phyloP scores from a whole-genome alignment of 129 eudicot genomes.

The Artemisia argyi region DNA sequence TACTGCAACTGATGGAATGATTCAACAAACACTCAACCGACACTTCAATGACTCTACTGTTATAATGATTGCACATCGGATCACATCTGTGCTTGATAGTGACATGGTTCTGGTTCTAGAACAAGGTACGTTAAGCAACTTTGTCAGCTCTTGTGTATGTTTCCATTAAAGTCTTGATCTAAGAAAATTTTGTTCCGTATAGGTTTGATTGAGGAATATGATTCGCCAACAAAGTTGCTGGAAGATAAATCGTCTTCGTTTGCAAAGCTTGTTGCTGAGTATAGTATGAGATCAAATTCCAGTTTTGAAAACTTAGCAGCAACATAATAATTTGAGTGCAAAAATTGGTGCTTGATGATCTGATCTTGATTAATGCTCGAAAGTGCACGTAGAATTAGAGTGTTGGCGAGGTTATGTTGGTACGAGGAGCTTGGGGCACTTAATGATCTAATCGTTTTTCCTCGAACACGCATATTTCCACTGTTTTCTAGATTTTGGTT shows the following conservation, averaged over 20 bases:
- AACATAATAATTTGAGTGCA: conserved; percentile 26
- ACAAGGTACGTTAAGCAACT: conserved; percentile 45
- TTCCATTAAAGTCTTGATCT: not conserved
- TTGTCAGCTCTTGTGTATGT: not conserved
- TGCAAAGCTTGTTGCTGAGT: conserved; percentile 88
- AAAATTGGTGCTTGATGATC: conserved; percentile 31
- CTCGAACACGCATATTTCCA: too few relatives aligned
- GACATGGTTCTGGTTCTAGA: conserved; percentile 73
- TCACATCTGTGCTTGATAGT: conserved; percentile 81
- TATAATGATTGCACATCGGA: conserved; percentile 63
- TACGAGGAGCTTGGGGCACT: too few relatives aligned
- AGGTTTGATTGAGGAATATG: conserved; percentile 78
- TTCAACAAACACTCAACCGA: conserved; percentile 65
- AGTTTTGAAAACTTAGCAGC: too few relatives aligned
- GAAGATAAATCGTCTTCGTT: conserved; percentile 71
- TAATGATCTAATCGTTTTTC: too few relatives aligned
- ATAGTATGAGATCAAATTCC: conserved; percentile 54
- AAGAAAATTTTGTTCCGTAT: conserved; percentile 1
- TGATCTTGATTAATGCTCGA: too few relatives aligned
- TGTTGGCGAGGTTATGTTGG: too few relatives aligned
- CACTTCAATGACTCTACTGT: conserved; percentile 74
- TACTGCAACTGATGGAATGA: conserved; percentile 63
- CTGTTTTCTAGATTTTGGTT: too few relatives aligned
- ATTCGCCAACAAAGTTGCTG: conserved; percentile 66
- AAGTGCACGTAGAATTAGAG: too few relatives aligned